Base-by-base conservation (phyloP, 768 basidiomycete genomes). In the Obba rivulosa region DNA sequence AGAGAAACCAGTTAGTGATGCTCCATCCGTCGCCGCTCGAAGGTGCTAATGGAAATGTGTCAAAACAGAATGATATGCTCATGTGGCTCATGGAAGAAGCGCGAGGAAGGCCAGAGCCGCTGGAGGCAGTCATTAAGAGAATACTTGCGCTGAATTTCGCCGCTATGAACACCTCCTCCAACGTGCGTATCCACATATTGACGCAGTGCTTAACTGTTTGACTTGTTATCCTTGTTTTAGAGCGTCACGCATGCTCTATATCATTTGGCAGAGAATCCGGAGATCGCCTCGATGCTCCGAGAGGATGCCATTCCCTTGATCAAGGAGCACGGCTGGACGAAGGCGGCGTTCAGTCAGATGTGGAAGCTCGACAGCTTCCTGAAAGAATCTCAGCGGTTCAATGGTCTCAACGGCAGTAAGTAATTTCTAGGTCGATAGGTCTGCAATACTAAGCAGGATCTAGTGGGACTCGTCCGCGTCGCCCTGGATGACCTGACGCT, bases 71-170 rank as follows among this genome's bases (percentile, higher is more conserved):
- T 45, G 75, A 77, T 50, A 58, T 72, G 40, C 63, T 77, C 10
- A 65, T 64, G 24, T 78, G 76, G 76, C 54, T 77, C 7, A 58
- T 77, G 37, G 72, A 71, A 23, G 59, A 60, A 18, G 70, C 72
- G 0, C 38, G 52, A 44, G 25, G 36, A 3, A 48, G 50, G 24
- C 39, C 38, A 2, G 45, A 62, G 24, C 65, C 62, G 20, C 48
- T 61, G 2, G 40, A 54, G 22, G 50, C 46, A 13, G 49, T 66
- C 8, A 56, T 58, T 3, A 46, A 55, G 40, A 53, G 63, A 13
- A 51, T 69, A 20, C 43, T 68, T 16, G 46, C 54, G 21, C 44
- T 66, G n/a, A 58, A 62, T 43, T 69, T 54, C 13, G 53, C 53
- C 3, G 53, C 53, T 7, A 54, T 54, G 13, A 49, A 51, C 25